Conservation (phyloP, 2,329 filamentous ascomycete genomes). For the Dactylonectria macrodidyma region DNA sequence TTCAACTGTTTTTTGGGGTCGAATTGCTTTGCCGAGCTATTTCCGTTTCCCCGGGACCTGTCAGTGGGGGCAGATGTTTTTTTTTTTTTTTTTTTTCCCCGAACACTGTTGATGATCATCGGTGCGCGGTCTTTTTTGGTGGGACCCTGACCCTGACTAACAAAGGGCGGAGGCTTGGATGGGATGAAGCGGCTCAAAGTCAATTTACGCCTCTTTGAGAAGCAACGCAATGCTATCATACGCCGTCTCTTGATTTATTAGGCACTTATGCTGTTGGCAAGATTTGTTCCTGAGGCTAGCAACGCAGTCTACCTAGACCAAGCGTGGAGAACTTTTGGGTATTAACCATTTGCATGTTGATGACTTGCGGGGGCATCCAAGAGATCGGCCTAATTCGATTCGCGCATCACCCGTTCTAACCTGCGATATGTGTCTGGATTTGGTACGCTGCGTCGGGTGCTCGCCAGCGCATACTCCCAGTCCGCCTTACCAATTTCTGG, state of each 20-base stretch:
- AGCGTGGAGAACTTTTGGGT: too few species aligned
- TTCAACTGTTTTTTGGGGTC: background rate
- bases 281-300: too few species aligned
- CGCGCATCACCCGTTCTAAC: slow-evolving; percentile 43
- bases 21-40: slow-evolving; percentile 41
- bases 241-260: too few species aligned
- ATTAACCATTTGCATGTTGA: too few species aligned
- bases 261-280: too few species aligned
- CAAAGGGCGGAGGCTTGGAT: background rate
- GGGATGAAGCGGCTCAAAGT: background rate
- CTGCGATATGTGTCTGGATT: slow-evolving; percentile 61
- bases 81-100: background rate
- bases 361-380: too few species aligned
- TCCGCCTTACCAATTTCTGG: slow-evolving; percentile 52
- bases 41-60: slow-evolving; percentile 43
- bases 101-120: background rate
- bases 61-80: background rate
- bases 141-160: slow-evolving; percentile 6
- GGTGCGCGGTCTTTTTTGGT: background rate
- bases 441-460: slow-evolving; percentile 66
- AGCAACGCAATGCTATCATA: background rate
- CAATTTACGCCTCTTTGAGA: background rate
- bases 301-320: too few species aligned
- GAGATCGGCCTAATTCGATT: slow-evolving; percentile 21
- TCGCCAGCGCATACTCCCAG: slow-evolving; percentile 67